phyloP scores from a whole-genome alignment of 495 filamentous ascomycete genomes.

The Stereocaulon alpinum region DNA sequence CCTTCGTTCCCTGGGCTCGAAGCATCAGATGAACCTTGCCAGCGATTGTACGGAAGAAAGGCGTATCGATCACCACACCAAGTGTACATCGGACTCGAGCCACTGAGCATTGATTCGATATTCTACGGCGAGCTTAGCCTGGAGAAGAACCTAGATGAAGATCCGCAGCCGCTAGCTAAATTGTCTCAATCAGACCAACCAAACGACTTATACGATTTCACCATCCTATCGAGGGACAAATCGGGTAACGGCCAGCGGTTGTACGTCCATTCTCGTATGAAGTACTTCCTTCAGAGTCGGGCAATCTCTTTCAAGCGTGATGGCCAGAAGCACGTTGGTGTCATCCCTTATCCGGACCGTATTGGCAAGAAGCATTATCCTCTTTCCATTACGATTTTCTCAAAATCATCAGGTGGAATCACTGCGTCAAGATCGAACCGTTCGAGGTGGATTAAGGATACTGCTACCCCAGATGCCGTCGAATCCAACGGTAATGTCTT shows the following conservation, averaged over 20 bases:
- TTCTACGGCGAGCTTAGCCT: constrained; percentile 29
- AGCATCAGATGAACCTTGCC: neutral
- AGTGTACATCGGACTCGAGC: constrained; percentile 25
- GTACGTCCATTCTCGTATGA: constrained; percentile 25
- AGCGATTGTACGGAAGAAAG: constrained; percentile 9
- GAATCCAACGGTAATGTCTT: neutral
- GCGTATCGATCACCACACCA: constrained; percentile 7
- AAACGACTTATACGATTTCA: constrained; percentile 8
- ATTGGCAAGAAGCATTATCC: constrained; percentile 16
- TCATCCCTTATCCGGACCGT: constrained; percentile 18
- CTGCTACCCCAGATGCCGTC: neutral
- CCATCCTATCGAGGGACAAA: neutral
- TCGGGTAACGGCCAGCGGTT: constrained; percentile 16
- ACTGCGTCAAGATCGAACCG: constrained; percentile 16
- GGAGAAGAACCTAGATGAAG: constrained; percentile 18
- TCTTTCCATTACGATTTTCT: constrained; percentile 19
- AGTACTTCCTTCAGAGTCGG: constrained; percentile 21
- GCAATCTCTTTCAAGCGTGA: constrained; percentile 1
- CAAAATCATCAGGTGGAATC: neutral
- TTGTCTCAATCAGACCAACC: neutral
- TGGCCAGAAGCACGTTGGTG: neutral
- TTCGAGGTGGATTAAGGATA: constrained; percentile 12
- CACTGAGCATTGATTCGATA: constrained; percentile 30
- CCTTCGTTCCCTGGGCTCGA: neutral
- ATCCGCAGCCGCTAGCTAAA: too few relatives aligned